phyloP scores from a whole-genome alignment of 768 basidiomycete species.

The Phallus indusiatus region DNA sequence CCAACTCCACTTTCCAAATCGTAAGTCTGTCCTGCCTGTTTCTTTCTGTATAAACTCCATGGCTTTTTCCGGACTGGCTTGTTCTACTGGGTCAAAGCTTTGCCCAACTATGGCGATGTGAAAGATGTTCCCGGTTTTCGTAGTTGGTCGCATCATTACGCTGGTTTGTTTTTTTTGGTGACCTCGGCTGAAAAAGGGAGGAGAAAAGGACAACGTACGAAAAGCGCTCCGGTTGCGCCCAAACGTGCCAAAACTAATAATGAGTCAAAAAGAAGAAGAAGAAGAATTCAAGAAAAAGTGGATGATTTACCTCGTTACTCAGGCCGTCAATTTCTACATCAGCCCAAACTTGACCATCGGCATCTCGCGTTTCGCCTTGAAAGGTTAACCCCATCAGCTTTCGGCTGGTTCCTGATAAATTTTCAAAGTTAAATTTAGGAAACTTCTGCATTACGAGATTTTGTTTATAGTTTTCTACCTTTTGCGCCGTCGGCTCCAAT shows the following conservation, averaged over 20 bases:
- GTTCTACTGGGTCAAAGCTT: background rate
- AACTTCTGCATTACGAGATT: background rate
- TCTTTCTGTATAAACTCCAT: background rate
- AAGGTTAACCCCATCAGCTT: slow-evolving; percentile 33
- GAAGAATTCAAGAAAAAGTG: background rate
- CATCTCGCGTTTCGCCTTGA: slow-evolving; percentile 28
- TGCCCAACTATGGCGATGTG: background rate
- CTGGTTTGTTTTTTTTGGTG: background rate
- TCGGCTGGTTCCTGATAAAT: slow-evolving; percentile 25
- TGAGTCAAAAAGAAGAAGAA: background rate
- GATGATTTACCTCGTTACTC: slow-evolving; percentile 19
- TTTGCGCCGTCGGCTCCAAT: slow-evolving; percentile 16
- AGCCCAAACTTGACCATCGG: slow-evolving; percentile 21
- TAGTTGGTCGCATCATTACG: background rate
- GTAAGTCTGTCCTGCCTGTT: slow-evolving; percentile 5
- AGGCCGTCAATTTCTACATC: slow-evolving; percentile 30
- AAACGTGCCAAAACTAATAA: slow-evolving; percentile 1
- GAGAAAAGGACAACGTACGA: background rate
- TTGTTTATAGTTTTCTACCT: slow-evolving; percentile 12
- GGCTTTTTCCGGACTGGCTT: background rate
- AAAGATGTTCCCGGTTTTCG: background rate
- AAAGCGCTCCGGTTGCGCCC: background rate
- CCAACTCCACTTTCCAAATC: slow-evolving; percentile 1
- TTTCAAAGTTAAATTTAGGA: background rate
- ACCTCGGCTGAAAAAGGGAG: background rate